phyloP scores from a whole-genome alignment of 352 stramenopile species.

The Globisporangium cederbergense region DNA sequence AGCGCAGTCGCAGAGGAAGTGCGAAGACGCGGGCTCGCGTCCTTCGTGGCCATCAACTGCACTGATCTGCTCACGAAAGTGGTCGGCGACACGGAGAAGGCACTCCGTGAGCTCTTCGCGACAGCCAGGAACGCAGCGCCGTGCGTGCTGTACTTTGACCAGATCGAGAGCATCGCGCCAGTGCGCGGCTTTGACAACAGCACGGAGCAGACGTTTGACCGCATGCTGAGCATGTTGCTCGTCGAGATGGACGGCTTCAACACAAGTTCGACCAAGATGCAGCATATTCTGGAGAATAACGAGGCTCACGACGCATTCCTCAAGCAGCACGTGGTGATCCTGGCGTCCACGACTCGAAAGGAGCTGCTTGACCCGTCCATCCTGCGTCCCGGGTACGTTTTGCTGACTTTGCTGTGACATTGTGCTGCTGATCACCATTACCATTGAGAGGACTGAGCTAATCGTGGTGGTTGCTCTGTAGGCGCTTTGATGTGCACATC shows the following conservation, averaged over 20 bases:
- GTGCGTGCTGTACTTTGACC: conserved; percentile 88
- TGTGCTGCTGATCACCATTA: not conserved
- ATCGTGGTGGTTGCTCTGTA: conserved; percentile 13
- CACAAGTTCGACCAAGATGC: conserved; percentile 32
- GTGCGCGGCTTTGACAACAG: conserved; percentile 88
- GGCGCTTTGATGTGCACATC: conserved; percentile 83
- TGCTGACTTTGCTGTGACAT: not conserved
- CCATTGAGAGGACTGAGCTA: not conserved
- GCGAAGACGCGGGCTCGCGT: conserved; percentile 54
- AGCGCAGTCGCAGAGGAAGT: conserved; percentile 61
- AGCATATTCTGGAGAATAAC: conserved; percentile 29
- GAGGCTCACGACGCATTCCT: conserved; percentile 59
- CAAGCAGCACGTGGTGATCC: conserved; percentile 80
- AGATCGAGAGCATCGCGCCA: conserved; percentile 89
- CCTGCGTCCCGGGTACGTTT: conserved; percentile 73
- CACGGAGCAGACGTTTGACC: conserved; percentile 91
- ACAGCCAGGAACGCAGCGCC: conserved; percentile 82
- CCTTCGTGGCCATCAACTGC: conserved; percentile 87
- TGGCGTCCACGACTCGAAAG: conserved; percentile 77
- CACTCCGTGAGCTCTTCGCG: conserved; percentile 83
- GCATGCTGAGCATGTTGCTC: conserved; percentile 87
- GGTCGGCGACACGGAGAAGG: conserved; percentile 88
- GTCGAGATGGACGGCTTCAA: conserved; percentile 90
- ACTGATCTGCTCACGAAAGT: conserved; percentile 90
- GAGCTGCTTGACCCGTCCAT: conserved; percentile 82